Conservation (phyloP, 106 monocot species). For the Dioscorea dumetorum region DNA sequence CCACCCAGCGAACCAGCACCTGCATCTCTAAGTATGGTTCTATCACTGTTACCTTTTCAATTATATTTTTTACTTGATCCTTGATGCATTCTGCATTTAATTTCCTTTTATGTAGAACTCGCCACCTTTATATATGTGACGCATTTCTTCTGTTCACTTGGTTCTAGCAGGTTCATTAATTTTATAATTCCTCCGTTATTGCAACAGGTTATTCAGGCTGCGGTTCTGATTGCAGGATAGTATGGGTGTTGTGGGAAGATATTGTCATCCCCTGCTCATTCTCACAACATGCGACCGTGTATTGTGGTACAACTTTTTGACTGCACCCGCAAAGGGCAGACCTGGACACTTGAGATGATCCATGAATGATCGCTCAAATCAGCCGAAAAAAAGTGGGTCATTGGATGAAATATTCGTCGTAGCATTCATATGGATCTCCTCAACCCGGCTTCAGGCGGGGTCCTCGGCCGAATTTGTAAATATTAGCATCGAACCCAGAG, state of each 20-base stretch:
- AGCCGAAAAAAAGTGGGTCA: too few species aligned
- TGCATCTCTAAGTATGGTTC: slow-evolving; percentile 15
- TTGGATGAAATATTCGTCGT: not conserved
- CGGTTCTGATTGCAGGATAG: too few species aligned
- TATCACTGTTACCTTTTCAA: not conserved
- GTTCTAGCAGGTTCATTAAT: too few species aligned
- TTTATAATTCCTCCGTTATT: too few species aligned
- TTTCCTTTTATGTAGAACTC: not conserved
- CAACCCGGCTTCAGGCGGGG: not conserved
- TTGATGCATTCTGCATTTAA: not conserved
- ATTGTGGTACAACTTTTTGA: not conserved
- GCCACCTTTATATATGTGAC: not conserved
- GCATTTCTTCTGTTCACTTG: not conserved
- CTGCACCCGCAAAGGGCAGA: not conserved
- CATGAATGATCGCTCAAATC: not conserved
- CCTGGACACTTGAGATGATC: not conserved
- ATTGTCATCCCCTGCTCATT: not conserved
- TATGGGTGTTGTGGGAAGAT: not conserved
- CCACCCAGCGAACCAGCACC: not conserved
- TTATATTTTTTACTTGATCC: too few species aligned
- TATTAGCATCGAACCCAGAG: not conserved
- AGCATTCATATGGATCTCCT: not conserved
- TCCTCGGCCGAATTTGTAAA: slow-evolving; percentile 11
- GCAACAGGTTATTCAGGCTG: too few species aligned
- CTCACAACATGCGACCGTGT: not conserved